Percentiles rank a stretch among this genome's conserved stretches.
Evolutionary conservation across 257 asterid genomes (phyloP).

Genomic region (Sherardia arvensis): DNA sequence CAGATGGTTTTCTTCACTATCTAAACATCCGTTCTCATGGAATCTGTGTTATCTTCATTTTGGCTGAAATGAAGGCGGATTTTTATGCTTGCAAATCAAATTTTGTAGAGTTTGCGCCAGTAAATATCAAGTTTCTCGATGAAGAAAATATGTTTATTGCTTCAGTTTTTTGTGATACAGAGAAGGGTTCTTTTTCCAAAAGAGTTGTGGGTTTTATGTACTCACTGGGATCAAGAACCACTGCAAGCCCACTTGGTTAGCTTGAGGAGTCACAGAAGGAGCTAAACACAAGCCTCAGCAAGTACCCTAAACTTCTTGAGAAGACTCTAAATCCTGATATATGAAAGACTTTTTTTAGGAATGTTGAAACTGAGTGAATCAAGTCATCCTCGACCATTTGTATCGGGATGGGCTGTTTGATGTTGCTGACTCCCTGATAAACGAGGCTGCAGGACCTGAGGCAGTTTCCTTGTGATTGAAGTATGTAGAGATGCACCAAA

Average conservation of each 20-base stretch:
- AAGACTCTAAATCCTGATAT: slow-evolving; percentile 33
- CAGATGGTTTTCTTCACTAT: too few relatives aligned
- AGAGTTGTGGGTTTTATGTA: too few relatives aligned
- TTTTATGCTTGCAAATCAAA: too few relatives aligned
- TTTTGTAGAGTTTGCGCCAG: too few relatives aligned
- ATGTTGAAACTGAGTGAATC: slow-evolving; percentile 38
- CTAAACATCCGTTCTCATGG: too few relatives aligned
- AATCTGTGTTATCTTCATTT: too few relatives aligned
- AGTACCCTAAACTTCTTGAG: slow-evolving; percentile 36
- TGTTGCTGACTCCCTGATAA: slow-evolving; percentile 33
- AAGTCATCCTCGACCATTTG: slow-evolving; percentile 42
- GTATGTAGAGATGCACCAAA: slow-evolving; percentile 40
- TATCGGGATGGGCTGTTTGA: slow-evolving; percentile 43
- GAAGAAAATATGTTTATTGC: too few relatives aligned
- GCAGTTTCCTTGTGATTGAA: slow-evolving; percentile 30
- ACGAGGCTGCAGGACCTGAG: slow-evolving; percentile 49
- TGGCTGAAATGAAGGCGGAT: too few relatives aligned
- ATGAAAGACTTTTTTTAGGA: slow-evolving; percentile 41
- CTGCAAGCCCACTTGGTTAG: slow-evolving; percentile 18
- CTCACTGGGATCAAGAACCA: too few relatives aligned
- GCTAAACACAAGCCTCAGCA: slow-evolving; percentile 24
- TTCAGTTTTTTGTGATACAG: too few relatives aligned
- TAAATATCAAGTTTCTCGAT: too few relatives aligned
- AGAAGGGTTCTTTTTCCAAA: too few relatives aligned
- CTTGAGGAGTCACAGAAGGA: slow-evolving; percentile 32